A percentile compares a stretch with the other conserved stretches of the same genome.
phyloP scores from a whole-genome alignment of 305 asterid species.

The Solanum hybrid region DNA sequence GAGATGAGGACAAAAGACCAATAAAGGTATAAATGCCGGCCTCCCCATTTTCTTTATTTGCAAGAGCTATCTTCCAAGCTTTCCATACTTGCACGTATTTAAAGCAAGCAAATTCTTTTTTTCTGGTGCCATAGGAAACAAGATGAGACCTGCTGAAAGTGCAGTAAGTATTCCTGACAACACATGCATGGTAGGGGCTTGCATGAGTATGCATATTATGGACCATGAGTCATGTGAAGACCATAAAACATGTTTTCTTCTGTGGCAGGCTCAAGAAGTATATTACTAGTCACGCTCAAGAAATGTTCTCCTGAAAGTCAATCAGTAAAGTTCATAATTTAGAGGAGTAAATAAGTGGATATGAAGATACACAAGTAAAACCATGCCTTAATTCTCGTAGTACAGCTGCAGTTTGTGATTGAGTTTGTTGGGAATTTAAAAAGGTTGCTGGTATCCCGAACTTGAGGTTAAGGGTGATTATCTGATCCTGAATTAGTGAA shows the following conservation, averaged over 20 bases:
- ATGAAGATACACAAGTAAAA: constrained; percentile 3
- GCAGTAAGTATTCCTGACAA: background rate
- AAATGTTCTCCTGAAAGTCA: background rate
- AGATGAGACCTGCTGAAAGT: background rate
- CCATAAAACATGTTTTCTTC: background rate
- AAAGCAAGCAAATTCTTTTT: background rate
- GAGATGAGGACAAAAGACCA: background rate
- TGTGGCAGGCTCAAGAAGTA: background rate
- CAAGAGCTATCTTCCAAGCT: background rate
- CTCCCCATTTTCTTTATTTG: background rate
- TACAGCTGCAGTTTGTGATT: constrained; percentile 69
- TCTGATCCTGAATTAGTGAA: constrained; percentile 98
- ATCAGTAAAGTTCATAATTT: background rate
- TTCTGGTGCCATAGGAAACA: background rate
- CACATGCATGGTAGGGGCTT: background rate
- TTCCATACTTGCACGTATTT: background rate
- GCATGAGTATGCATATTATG: background rate
- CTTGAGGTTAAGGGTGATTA: constrained; percentile 74
- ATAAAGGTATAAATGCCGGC: background rate
- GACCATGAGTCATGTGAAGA: background rate
- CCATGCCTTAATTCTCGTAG: constrained; percentile 80
- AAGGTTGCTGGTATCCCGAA: constrained; percentile 89
- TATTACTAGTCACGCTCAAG: background rate
- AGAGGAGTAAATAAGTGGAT: background rate
- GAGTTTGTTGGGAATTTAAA: constrained; percentile 85